Conservation (phyloP, 352 stramenopile species). For the Thraustochytrium striatum region DNA sequence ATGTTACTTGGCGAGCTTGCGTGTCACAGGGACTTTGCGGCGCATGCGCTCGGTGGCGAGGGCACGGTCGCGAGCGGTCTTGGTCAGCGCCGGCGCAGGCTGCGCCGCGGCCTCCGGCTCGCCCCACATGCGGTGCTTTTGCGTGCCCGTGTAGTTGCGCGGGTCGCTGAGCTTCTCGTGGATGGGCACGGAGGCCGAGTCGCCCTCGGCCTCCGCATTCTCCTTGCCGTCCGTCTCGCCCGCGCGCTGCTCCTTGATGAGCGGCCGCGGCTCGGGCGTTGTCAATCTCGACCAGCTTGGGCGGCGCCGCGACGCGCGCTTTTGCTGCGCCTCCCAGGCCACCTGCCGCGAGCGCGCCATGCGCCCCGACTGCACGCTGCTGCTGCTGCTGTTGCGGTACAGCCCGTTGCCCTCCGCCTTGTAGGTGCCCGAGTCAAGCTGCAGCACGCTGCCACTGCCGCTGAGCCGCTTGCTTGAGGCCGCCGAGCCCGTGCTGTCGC, state of each 20-base stretch:
- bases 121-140: slow-evolving; percentile 9
- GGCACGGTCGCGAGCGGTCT: not conserved
- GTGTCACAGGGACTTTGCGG: too few species aligned
- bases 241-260: not conserved
- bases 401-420: slow-evolving; percentile 9
- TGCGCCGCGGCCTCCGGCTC: not conserved
- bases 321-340: slow-evolving; percentile 30
- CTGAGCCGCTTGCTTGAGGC: not conserved
- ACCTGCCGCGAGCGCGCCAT: slow-evolving; percentile 11
- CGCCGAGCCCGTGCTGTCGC: not conserved
- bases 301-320: not conserved
- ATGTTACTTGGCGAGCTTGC: too few species aligned
- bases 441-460: not conserved
- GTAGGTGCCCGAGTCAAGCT: slow-evolving; percentile 32
- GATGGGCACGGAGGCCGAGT: not conserved
- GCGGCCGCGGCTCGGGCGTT: not conserved
- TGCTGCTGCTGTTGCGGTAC: slow-evolving; percentile 22
- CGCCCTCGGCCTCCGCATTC: not conserved
- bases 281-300: not conserved
- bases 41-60: not conserved
- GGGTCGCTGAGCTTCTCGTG: slow-evolving; percentile 18
- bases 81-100: not conserved
- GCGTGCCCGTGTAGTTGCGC: slow-evolving; percentile 13
- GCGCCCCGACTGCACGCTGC: not conserved
- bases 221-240: slow-evolving; percentile 19